Evolutionary conservation across 2,329 filamentous ascomycete species (phyloP).

Genomic region (Xylariomycetidae sp.): DNA sequence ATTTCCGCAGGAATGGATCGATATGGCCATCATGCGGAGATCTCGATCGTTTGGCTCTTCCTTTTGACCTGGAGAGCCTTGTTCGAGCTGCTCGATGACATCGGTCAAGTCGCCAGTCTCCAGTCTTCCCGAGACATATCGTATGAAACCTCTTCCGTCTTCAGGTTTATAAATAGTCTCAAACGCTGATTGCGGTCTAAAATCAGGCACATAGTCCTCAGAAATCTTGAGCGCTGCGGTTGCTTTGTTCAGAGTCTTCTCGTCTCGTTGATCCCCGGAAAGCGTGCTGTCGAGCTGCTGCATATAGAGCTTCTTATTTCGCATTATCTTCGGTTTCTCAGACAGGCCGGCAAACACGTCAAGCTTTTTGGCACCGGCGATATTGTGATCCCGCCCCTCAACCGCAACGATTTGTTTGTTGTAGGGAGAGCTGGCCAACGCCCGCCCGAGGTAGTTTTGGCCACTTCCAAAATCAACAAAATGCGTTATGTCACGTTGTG

Average conservation of each 20-base stretch:
- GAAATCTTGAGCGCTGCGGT: slow-evolving; percentile 29
- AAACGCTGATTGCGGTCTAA: slow-evolving; percentile 47
- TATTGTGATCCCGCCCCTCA: slow-evolving; percentile 82
- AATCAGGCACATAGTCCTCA: slow-evolving; percentile 34
- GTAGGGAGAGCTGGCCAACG: slow-evolving; percentile 80
- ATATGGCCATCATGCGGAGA: slow-evolving; percentile 74
- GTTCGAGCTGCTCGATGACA: slow-evolving; percentile 25
- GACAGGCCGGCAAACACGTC: slow-evolving; percentile 78
- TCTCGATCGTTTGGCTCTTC: slow-evolving; percentile 27
- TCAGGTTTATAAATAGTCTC: slow-evolving; percentile 49
- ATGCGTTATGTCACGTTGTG: slow-evolving; percentile 66
- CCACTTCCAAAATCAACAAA: slow-evolving; percentile 95
- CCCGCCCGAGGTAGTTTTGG: slow-evolving; percentile 90
- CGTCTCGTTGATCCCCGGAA: slow-evolving; percentile 36
- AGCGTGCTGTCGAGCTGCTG: slow-evolving; percentile 41
- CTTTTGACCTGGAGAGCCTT: too few species aligned
- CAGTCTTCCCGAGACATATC: slow-evolving; percentile 72
- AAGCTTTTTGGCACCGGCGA: slow-evolving; percentile 75
- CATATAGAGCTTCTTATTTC: slow-evolving; percentile 78
- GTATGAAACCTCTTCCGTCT: slow-evolving; percentile 64
- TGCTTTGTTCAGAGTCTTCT: slow-evolving; percentile 32
- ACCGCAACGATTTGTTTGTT: slow-evolving; percentile 85
- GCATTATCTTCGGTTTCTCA: slow-evolving; percentile 65
- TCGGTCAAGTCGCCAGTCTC: slow-evolving; percentile 64
- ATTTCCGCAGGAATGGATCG: slow-evolving; percentile 95